Evolutionary conservation across 2,329 filamentous ascomycete species (phyloP).

Genomic region (Nemania sp.): DNA sequence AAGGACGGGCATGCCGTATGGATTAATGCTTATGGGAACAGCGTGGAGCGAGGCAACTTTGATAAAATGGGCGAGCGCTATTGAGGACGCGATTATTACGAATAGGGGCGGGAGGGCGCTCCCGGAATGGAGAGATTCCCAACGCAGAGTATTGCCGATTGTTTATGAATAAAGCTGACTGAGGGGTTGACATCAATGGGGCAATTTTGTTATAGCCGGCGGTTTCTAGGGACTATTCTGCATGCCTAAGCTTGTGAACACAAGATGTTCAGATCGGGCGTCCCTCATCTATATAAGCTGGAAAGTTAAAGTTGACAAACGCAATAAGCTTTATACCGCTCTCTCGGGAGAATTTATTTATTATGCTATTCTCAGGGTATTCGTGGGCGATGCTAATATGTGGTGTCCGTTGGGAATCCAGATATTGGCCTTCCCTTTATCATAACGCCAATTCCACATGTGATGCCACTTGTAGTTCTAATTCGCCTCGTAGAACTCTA

Average conservation of each 20-base stretch:
- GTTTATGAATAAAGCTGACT: neutral
- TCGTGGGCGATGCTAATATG: too few species aligned
- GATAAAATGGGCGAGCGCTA: conserved; percentile 71
- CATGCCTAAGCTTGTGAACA: too few species aligned
- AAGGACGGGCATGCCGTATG: conserved; percentile 70
- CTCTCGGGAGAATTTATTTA: neutral
- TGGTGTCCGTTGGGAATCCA: too few species aligned
- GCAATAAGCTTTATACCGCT: too few species aligned
- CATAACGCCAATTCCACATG: neutral
- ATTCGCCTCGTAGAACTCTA: neutral
- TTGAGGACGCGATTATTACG: conserved; percentile 62
- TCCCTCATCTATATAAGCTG: neutral
- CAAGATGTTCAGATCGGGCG: neutral
- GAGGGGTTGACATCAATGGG: too few species aligned
- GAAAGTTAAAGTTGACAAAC: neutral
- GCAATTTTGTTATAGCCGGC: too few species aligned
- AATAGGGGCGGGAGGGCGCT: neutral
- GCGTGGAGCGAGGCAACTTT: conserved; percentile 70
- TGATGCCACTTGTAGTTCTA: neutral
- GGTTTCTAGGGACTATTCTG: too few species aligned
- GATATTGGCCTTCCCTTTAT: neutral
- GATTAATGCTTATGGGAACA: conserved; percentile 68
- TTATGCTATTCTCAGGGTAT: neutral
- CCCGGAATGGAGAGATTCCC: conserved; percentile 4
- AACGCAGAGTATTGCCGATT: conserved; percentile 2